Base-by-base conservation (phyloP, 352 stramenopile species). In the Plasmopara viticola region DNA sequence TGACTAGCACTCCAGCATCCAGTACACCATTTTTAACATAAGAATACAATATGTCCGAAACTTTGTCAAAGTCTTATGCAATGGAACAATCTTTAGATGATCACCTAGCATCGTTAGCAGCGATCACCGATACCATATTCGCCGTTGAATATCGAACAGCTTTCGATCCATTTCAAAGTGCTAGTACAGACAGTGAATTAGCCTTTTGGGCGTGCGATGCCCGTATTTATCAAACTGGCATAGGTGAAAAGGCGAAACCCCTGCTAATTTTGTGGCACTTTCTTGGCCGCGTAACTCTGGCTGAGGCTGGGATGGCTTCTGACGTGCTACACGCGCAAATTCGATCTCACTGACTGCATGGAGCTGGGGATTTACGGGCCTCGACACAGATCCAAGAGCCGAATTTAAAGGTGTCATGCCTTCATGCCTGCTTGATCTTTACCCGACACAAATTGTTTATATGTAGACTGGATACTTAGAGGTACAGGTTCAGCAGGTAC, bases 21-120 rank as follows among this genome's bases (percentile, higher is more conserved):
- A n/a, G n/a, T n/a, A n/a, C n/a, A n/a, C n/a, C n/a, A n/a, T n/a
- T n/a, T n/a, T n/a, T n/a, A n/a, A n/a, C n/a, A n/a, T n/a, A n/a
- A n/a, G n/a, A n/a, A n/a, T n/a, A n/a, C n/a, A n/a, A n/a, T n/a
- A 43, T 68, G 68, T 5, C 34, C 28, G 5, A 14, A 18, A 9
- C 34, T 29, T 41, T 20, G 4, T 28, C 55, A 28, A 29, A 33
- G 9, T 31, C 51, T 5, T 14, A 56, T 38, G 45, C 34, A 10
- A 48, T 60, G 34, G 34, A 60, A 47, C 30, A 47, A 9, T 41
- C 55, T 49, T 35, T n/a, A 47, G 14, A 37, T 38, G 9, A 38
- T 14, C 33, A 38, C 1, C 13, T 4, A 38, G 5, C 33, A 38
- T 14, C 33, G 9, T 14, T 14, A 14, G 1, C 9, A 38, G 20